Base-by-base conservation (phyloP, 768 basidiomycete genomes). In the Tricholoma hemisulphureum region DNA sequence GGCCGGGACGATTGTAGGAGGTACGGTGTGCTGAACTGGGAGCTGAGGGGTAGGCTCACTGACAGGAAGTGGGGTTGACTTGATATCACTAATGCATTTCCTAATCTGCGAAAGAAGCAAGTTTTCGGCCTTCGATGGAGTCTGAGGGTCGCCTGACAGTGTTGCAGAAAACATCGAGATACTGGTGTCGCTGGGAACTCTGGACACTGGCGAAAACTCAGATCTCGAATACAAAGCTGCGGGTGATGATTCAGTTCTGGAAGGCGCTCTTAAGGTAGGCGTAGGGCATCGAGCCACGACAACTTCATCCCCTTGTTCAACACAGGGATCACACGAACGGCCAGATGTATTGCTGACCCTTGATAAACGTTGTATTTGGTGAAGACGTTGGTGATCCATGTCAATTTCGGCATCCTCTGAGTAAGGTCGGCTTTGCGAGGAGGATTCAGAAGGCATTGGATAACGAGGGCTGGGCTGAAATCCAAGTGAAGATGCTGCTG, bases 321-420 rank as follows among this genome's bases (percentile, higher is more conserved):
- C 14, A 21, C 24, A 18, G 24, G 54, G 51, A 26, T 32, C n/a
- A 28, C 43, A n/a, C 24, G 57, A 31, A 4, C 13, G 41, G n/a
- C 37, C 23, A 23, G 28, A 35, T 20, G 41, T 6, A 21, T 23
- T 10, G 13, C 13, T 43, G 21, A 37, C 55, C n/a, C 26, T 50
- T 14, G 28, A 34, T 32, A 21, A 23, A 16, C 34, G 46, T 20
- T 26, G 45, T 26, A 16, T 26, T 23, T 26, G n/a, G 7, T 54
- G 58, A 45, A 28, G 31, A 10, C 18, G 60, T 9, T 64, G 31
- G 31, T 61, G 35, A 14, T 62, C 48, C 60, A 61, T 62, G 39
- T 64, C 65, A 37, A 62, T 14, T 23, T 64, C 58, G 26, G 24
- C 18, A 28, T 61, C 53, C 26, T 60, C 62, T 35, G 41, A 39